Evolutionary conservation across 495 filamentous ascomycete species (phyloP), one percentile per base, ranked within the genome.

Genomic region (Niebla homalea): DNA sequence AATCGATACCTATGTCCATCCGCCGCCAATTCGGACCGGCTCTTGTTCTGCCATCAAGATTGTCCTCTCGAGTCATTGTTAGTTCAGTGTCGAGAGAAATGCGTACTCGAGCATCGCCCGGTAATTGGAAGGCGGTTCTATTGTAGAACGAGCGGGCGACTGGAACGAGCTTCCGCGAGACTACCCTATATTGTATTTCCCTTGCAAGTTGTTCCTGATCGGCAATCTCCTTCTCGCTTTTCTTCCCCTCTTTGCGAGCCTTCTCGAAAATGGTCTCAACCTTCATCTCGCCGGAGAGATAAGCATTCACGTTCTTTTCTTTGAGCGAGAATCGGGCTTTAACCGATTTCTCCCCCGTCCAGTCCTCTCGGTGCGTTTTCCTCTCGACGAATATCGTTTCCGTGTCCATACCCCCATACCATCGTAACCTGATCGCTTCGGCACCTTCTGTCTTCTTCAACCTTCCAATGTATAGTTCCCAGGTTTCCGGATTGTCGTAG

Each of bases 301-400:
- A 99, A 15, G 85, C 78, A 63, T 97, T 97, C 51, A 99, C 83
- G 50, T 94, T 81, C 72, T 97, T 99, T 70, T 97, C 92, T 70
- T 99, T 99, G 44, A 89, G 68, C 12, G 83, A 73, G 62, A 99
- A 97, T 36, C 92, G 83, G 6, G 93, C 92, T 65, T 99, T 99
- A 62, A 99, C 92, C 0, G 89, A 95, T 67, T 97, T 96, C 63
- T 97, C 92, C 15, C 92, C 92, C 0, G 92, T 99, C 92, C 92
- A 99, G 64, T 99, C 92, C 64, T 99, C 92, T 11, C 92, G 83
- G 68, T 99, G 92, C 6, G 92, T 97, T 69, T 99, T 99, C 35
- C 92, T 77, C 72, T 99, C 92, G 42, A 99, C 85, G 61, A 97
- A 99, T 36, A 97, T 89, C 37, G 87, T 89, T 54, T 96, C 87